Evolutionary conservation across 225 moss, liverwort and hornwort species (phyloP).

Genomic region (Anthoceros angustus): DNA sequence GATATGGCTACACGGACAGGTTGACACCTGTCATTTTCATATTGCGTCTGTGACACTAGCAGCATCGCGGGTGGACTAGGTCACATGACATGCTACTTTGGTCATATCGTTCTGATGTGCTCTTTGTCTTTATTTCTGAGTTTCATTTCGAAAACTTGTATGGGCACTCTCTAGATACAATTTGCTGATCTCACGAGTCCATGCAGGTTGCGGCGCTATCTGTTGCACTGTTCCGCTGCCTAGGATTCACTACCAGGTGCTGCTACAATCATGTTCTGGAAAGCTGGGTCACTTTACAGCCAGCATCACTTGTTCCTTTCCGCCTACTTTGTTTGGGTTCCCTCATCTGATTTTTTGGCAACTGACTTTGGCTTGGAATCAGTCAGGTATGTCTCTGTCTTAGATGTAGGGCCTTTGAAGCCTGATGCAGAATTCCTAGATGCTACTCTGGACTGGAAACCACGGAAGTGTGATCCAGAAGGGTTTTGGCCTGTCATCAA

Average conservation of each 20-base stretch:
- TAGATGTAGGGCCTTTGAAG: slow-evolving; percentile 69
- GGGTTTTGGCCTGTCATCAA: slow-evolving; percentile 30
- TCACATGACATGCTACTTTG: background rate
- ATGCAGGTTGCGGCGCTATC: slow-evolving; percentile 70
- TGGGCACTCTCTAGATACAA: too few relatives aligned
- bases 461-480: slow-evolving; percentile 24
- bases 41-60: too few relatives aligned
- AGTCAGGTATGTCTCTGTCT: slow-evolving; percentile 60
- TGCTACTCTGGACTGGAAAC: slow-evolving; percentile 51
- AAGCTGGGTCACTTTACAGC: background rate
- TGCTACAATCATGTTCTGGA: background rate
- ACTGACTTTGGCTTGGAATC: background rate
- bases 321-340: background rate
- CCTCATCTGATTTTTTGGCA: background rate
- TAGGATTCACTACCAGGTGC: slow-evolving; percentile 75
- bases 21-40: too few relatives aligned
- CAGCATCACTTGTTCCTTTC: background rate
- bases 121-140: too few relatives aligned
- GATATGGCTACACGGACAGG: too few relatives aligned
- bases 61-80: too few relatives aligned
- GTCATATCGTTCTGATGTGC: too few relatives aligned
- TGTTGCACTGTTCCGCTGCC: slow-evolving; percentile 66
- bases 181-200: background rate
- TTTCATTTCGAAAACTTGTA: too few relatives aligned
- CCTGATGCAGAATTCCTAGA: slow-evolving; percentile 86